Evolutionary conservation across 2,329 filamentous ascomycete genomes (phyloP).

Genomic region (Malbranchea cinnamomea): DNA sequence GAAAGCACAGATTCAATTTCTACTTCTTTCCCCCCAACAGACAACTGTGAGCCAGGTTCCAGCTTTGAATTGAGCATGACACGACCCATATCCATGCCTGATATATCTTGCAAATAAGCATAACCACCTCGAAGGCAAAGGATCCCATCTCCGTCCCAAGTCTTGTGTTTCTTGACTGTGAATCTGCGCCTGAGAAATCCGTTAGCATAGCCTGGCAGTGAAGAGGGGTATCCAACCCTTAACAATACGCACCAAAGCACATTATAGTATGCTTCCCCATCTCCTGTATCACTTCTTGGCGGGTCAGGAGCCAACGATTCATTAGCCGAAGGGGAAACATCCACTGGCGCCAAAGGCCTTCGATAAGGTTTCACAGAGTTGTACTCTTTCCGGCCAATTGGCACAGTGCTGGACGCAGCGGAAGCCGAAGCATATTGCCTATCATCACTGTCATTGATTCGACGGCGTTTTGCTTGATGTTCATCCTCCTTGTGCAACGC

Average conservation of each 20-base stretch:
- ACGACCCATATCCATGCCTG: conserved; percentile 48
- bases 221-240: conserved; percentile 1
- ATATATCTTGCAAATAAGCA: conserved; percentile 46
- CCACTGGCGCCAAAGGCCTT: conserved; percentile 21
- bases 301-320: not conserved
- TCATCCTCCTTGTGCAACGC: conserved; percentile 9
- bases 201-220: conserved; percentile 8
- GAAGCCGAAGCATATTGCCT: not conserved
- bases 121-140: conserved; percentile 42
- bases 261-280: conserved; percentile 29
- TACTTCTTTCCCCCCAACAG: conserved; percentile 51
- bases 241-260: conserved; percentile 29
- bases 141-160: conserved; percentile 60
- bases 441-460: conserved; percentile 13
- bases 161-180: conserved; percentile 60
- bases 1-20: conserved; percentile 50
- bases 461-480: conserved; percentile 23
- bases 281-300: conserved; percentile 5
- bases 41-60: conserved; percentile 45
- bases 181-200: conserved; percentile 51
- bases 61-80: conserved; percentile 41
- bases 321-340: conserved; percentile 9
- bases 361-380: conserved; percentile 11
- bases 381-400: conserved; percentile 6
- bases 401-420: conserved; percentile 4